Evolutionary conservation across 1,139 yeast species (phyloP), one percentile per base, ranked within the genome.

Genomic region (Candida tetrigidarum): DNA sequence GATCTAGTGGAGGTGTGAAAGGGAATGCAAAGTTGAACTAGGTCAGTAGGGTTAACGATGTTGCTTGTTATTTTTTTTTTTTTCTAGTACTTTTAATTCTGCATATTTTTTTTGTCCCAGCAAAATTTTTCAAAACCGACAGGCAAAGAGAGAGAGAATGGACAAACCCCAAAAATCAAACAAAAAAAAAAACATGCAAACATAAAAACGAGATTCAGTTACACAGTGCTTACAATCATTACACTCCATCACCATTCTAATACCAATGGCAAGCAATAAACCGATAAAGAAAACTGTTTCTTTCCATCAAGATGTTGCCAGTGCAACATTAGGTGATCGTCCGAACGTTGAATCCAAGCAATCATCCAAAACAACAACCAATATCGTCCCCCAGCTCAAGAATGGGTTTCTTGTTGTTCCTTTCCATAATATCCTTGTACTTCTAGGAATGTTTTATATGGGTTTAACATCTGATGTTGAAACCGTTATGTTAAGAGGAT

Each of bases 401-500:
- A 58, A 62, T 39, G 60, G 67, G 9, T 25, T 62, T 12, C 42
- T 55, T 10, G 57, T 69, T 0, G 50, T 81, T 3, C 89, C 89
- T 3, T 60, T 73, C 51, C 89, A 83, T 60, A 57, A 76, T 19
- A 53, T 76, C 2, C 44, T 70, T 2, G 56, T 80, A 9, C 50
- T 76, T 20, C 61, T 58, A 35, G 70, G 70, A 16, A 69, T 76
- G 65, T 67, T 74, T 50, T 54, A 64, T 10, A 42, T 41, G 45
- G 76, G 80, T 8, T 57, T 79, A 20, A 68, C 75, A 0, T 43
- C 50, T 7, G 53, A 71, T 43, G 60, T 64, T 7, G 51, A 52
- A 39, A 50, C 49, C 5, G 62, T 62, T 1, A 55, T 73, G 64
- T 47, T 57, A 3, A 56, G 56, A 45, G 71, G 75, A 2, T 59